phyloP scores from a whole-genome alignment of 257 asterid species.

The Thymus mandschuricus region DNA sequence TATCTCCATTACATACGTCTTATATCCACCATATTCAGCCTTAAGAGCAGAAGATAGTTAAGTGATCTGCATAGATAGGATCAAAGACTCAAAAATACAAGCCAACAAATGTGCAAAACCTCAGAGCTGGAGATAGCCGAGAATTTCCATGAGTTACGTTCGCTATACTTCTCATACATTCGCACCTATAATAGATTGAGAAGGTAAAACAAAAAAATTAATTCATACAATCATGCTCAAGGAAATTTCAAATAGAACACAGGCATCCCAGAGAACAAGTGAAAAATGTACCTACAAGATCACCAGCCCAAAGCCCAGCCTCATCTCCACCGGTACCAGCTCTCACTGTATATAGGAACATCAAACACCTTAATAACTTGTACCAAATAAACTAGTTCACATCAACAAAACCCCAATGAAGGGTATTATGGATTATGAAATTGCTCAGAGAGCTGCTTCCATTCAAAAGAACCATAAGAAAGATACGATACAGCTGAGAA shows the following conservation, averaged over 20 bases:
- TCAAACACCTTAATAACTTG: constrained; percentile 22
- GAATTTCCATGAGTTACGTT: constrained; percentile 78
- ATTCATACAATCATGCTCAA: constrained; percentile 22
- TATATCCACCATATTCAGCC: constrained; percentile 91
- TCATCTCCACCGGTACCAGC: constrained; percentile 99
- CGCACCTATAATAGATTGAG: constrained; percentile 57
- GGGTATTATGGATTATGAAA: constrained; percentile 2
- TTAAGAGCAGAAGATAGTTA: constrained; percentile 39
- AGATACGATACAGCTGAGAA: constrained; percentile 10
- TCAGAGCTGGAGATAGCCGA: constrained; percentile 79
- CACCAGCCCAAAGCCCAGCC: constrained; percentile 99
- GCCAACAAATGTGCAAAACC: constrained; percentile 45
- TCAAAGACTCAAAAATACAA: constrained; percentile 18
- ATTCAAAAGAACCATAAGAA: constrained; percentile 6
- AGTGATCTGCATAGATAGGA: constrained; percentile 32
- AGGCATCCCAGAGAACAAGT: constrained; percentile 39
- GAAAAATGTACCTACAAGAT: constrained; percentile 98
- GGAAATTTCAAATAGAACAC: constrained; percentile 20
- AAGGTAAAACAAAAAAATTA: constrained; percentile 23
- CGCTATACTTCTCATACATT: constrained; percentile 88
- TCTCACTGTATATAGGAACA: constrained; percentile 66
- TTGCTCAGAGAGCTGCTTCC: neutral
- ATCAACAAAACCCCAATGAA: constrained; percentile 12
- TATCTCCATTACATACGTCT: constrained; percentile 93
- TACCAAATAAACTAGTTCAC: constrained; percentile 15